Percentiles rank a stretch among this genome's conserved stretches.
Evolutionary conservation across 352 stramenopile species (phyloP).

Genomic region (Globisporangium viniferum): DNA sequence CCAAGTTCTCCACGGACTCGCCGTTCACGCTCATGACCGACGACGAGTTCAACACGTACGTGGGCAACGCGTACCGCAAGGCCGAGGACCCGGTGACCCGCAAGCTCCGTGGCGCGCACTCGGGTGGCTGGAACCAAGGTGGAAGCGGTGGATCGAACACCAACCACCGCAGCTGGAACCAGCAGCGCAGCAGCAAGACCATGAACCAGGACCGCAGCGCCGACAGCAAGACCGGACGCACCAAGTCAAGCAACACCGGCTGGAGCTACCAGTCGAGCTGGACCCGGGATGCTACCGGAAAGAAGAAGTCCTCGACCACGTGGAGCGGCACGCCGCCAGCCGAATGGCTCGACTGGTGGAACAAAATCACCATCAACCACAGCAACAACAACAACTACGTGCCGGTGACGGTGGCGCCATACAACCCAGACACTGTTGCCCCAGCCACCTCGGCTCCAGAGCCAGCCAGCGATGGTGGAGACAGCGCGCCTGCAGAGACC

Average conservation of each 20-base stretch:
- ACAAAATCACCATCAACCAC: constrained; percentile 9
- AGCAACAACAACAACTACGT: constrained; percentile 18
- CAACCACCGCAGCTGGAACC: not conserved
- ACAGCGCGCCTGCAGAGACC: not conserved
- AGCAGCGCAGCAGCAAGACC: not conserved
- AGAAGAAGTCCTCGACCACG: not conserved
- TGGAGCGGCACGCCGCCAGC: not conserved
- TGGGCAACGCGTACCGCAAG: constrained; percentile 16
- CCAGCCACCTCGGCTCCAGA: constrained; percentile 4
- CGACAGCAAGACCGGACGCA: not conserved
- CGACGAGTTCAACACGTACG: constrained; percentile 28
- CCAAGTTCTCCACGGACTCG: constrained; percentile 27
- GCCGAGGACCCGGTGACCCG: not conserved
- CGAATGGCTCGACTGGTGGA: constrained; percentile 11
- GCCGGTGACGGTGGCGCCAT: constrained; percentile 15
- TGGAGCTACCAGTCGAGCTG: not conserved
- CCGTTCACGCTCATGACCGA: constrained; percentile 31
- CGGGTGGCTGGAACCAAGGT: not conserved
- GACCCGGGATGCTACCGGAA: not conserved
- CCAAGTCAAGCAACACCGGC: not conserved
- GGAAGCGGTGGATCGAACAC: too few species aligned
- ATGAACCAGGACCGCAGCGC: not conserved
- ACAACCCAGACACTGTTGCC: constrained; percentile 16
- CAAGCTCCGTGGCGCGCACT: constrained; percentile 3
- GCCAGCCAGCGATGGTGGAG: constrained; percentile 14